Conservation (phyloP, 176 grass and related monocot genomes). For the Oryza nivara region DNA sequence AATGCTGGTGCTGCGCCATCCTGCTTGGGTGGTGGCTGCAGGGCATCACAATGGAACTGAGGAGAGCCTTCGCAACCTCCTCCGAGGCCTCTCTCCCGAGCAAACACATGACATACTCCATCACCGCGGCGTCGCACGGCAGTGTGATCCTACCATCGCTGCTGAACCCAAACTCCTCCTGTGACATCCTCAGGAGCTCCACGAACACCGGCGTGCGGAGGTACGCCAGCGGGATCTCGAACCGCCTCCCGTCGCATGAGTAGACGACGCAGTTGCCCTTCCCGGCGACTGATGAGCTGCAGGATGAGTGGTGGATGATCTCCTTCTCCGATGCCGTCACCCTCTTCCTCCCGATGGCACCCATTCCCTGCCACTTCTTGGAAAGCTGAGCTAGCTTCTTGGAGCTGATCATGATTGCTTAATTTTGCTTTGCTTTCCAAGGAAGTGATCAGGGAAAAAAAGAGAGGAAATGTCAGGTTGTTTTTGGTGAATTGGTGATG, state of each 20-base stretch:
- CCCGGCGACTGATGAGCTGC: slow-evolving; percentile 42
- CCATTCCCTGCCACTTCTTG: slow-evolving; percentile 74
- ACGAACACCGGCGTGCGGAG: slow-evolving; percentile 53
- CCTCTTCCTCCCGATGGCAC: slow-evolving; percentile 55
- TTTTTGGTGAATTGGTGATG: slow-evolving; percentile 31
- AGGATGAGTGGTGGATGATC: slow-evolving; percentile 12
- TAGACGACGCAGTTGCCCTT: slow-evolving; percentile 63
- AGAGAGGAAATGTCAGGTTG: not conserved
- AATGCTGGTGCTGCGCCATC: slow-evolving; percentile 34
- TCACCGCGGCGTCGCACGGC: slow-evolving; percentile 55
- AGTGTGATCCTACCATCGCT: slow-evolving; percentile 59
- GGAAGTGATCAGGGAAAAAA: slow-evolving; percentile 12
- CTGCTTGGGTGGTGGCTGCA: slow-evolving; percentile 38
- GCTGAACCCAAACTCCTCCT: slow-evolving; percentile 64
- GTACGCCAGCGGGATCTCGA: slow-evolving; percentile 55
- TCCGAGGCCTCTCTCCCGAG: slow-evolving; percentile 56
- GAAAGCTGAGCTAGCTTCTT: slow-evolving; percentile 67
- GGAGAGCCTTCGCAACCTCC: slow-evolving; percentile 65
- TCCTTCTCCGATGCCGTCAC: slow-evolving; percentile 38
- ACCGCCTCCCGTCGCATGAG: slow-evolving; percentile 51
- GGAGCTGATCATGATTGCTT: slow-evolving; percentile 48
- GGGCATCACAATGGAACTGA: slow-evolving; percentile 56
- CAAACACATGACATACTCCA: slow-evolving; percentile 68
- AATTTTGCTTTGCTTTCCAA: slow-evolving; percentile 11
- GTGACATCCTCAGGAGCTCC: slow-evolving; percentile 59